Base-by-base conservation (phyloP, 441 rosid genomes). In the Mallotus repandus region DNA sequence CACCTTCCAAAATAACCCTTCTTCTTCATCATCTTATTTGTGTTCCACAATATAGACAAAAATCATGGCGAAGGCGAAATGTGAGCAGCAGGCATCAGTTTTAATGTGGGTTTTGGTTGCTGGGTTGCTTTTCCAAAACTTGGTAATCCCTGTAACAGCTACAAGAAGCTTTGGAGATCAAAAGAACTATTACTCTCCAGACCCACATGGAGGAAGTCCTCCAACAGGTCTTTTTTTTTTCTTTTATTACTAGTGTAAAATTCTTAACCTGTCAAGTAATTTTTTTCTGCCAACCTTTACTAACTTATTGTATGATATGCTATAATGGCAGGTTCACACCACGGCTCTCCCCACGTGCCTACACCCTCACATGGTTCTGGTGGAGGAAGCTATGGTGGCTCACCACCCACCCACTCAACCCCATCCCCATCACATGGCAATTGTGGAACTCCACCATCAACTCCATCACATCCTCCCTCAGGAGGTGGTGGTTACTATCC, bases 371-470 rank as follows among this genome's bases (percentile, higher is more conserved):
- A 38, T 41, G 66, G 66, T 14, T 45, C 48, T 15, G 48, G 66
- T 5, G 69, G 69, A 22, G 77, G 77, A 11, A 11, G 61, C 11
- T 21, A 35, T 15, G 74, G 70, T 56, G 74, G 70, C 22, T 16
- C 35, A 4, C 56, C 77, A 16, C 75, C 77, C 25, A 45, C 63
- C 14, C 73, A 66, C 58, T 10, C 62, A 18, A 66, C 64, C 4
- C 76, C 71, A 50, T 38, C 78, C 12, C 63, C 76, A 35, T 68
- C 71, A 0, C 32, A 69, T 50, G 71, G 78, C 21, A 75, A 75
- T 35, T 79, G 82, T 52, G 79, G 81, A 29, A 70, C 50, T 62
- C 70, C 83, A 19, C 83, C 83, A 45, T 21, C 75, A 19, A 70
- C 72, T n/a, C 79, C 82, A 12, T 58, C 79, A 48, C 22, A 62